Evolutionary conservation across 2,329 filamentous ascomycete genomes (phyloP).

Genomic region (Penicillium sp.): DNA sequence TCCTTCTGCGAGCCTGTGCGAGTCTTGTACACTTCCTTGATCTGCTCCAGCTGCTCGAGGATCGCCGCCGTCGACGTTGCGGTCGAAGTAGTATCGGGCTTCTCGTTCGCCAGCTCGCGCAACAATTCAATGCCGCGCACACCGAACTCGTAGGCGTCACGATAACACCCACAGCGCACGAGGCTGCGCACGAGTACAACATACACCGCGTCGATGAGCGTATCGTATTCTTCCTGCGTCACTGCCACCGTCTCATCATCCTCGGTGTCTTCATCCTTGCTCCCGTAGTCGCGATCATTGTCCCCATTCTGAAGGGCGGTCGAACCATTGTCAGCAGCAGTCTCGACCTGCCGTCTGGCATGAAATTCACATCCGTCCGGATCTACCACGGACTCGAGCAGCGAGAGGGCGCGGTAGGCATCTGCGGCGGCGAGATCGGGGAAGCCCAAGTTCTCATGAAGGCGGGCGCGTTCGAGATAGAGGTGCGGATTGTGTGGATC

Average conservation of each 20-base stretch:
- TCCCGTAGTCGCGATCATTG: slow-evolving; percentile 17
- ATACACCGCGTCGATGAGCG: slow-evolving; percentile 37
- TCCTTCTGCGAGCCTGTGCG: slow-evolving; percentile 8
- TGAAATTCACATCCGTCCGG: slow-evolving; percentile 77
- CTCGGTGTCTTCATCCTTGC: slow-evolving; percentile 47
- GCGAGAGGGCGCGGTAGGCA: slow-evolving; percentile 82
- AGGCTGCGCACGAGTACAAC: slow-evolving; percentile 38
- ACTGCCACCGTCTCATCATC: slow-evolving; percentile 33
- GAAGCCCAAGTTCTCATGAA: slow-evolving; percentile 74
- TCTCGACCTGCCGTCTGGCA: slow-evolving; percentile 51
- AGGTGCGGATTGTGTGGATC: slow-evolving; percentile 44
- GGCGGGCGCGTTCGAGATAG: slow-evolving; percentile 57
- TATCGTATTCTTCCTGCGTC: slow-evolving; percentile 36
- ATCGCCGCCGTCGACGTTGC: slow-evolving; percentile 14
- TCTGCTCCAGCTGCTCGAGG: slow-evolving; percentile 28
- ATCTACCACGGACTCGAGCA: slow-evolving; percentile 76
- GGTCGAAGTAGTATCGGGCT: slow-evolving; percentile 7
- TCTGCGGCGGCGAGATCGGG: slow-evolving; percentile 87
- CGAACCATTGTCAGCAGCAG: slow-evolving; percentile 30
- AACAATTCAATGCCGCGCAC: slow-evolving; percentile 30
- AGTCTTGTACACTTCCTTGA: slow-evolving; percentile 27
- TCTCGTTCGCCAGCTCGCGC: slow-evolving; percentile 8
- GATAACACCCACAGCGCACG: slow-evolving; percentile 39
- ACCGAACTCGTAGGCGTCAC: slow-evolving; percentile 43
- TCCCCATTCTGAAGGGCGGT: slow-evolving; percentile 2